Conservation (phyloP, 1,284 basidiomycete genomes). For the Omphalotus olearius region DNA sequence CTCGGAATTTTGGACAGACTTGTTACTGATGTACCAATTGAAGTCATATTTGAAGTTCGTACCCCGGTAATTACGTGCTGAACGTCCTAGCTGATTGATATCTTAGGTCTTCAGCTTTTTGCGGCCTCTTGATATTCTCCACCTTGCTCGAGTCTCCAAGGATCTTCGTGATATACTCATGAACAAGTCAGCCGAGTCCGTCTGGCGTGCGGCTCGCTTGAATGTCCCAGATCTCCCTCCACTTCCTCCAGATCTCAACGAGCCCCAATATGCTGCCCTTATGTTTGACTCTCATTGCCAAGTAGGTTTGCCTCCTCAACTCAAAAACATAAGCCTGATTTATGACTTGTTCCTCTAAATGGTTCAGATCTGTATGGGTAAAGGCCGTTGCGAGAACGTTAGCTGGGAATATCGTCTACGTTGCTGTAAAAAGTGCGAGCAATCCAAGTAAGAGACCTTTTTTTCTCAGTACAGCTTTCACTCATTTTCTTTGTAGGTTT, state of each 20-base stretch:
- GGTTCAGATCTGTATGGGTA: slow-evolving; percentile 10
- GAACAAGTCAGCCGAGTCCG: slow-evolving; percentile 18
- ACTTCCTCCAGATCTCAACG: slow-evolving; percentile 25
- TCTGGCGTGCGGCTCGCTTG: slow-evolving; percentile 23
- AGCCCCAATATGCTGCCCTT: slow-evolving; percentile 27
- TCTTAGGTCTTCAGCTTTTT: slow-evolving; percentile 23
- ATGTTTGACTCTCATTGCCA: slow-evolving; percentile 25
- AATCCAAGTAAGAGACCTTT: not conserved
- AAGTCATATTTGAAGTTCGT: slow-evolving; percentile 10
- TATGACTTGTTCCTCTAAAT: not conserved
- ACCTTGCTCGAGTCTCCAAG: slow-evolving; percentile 23
- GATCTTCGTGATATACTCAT: slow-evolving; percentile 21
- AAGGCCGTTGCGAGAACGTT: slow-evolving; percentile 2
- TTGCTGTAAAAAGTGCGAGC: slow-evolving; percentile 3
- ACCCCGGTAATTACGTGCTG: not conserved
- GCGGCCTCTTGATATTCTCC: slow-evolving; percentile 23
- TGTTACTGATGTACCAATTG: slow-evolving; percentile 8
- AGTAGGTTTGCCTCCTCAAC: slow-evolving; percentile 20
- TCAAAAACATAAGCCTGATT: not conserved
- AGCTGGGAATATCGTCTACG: slow-evolving; percentile 3
- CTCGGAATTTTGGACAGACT: slow-evolving; percentile 2
- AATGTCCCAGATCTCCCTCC: slow-evolving; percentile 23
- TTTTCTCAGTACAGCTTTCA: no score
- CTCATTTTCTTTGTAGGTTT: not conserved
- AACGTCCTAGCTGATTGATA: not conserved